Base-by-base conservation (phyloP, 2,329 filamentous ascomycete genomes). In the Arthrobotrys entomopaga region DNA sequence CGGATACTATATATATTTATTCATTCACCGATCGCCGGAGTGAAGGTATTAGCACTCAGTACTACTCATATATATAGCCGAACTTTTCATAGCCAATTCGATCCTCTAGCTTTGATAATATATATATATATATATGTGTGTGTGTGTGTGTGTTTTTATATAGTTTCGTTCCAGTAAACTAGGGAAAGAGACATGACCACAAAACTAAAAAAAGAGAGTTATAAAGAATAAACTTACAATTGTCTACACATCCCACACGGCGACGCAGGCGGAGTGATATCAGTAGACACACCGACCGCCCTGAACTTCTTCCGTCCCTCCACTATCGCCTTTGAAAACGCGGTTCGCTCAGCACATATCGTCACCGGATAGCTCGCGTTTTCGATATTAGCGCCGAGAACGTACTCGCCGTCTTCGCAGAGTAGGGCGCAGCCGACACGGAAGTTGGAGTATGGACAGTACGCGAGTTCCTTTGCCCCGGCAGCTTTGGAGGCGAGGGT, bases 241-340 rank as follows among this genome's bases (percentile, higher is more conserved):
- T 97, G 94, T 79, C 94, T 86, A 81, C 94, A 98, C 93, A 97
- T 97, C 65, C 95, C 95, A 81, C 95, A 99, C 0, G 95, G 95
- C 76, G 89, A 84, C 20, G 71, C 71, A n/a, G 63, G 54, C 20
- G 70, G 61, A 29, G 42, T 65, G 42, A 73, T 70, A 49, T 89
- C 91, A 4, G 93, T 96, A 5, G 91, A 87, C 2, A 99, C 93
- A 15, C 91, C 94, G 20, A 99, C 82, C 19, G 93, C 94, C 79
- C 88, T 89, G 82, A 96, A 92, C 43, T 83, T 80, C 40, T 80
- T 82, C 75, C 84, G 82, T n/a, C 82, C 84, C 22, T 81, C 82
- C 26, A 82, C 82, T 82, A 97, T 87, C 20, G 94, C 94, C 43
- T 89, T 92, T 6, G 88, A 91, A 77, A 98, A 85, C 1, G 92